Evolutionary conservation across 805 yeast species (phyloP), one percentile per base, ranked within the genome.

Genomic region (Isabelozyma gotoi): DNA sequence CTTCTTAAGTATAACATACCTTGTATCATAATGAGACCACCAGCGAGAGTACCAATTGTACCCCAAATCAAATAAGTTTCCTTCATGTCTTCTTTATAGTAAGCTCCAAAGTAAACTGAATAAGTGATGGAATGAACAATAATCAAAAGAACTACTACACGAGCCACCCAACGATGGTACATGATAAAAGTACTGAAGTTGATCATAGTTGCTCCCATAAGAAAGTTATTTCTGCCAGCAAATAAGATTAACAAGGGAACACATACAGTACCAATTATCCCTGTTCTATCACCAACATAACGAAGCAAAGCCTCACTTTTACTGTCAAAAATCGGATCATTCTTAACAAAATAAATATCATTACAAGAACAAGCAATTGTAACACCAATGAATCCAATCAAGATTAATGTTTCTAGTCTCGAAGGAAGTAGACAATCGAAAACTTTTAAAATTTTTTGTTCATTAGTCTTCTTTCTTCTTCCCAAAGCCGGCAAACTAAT

Each of bases 131-230:
- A 57, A 41, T 71, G 76, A 15, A 67, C 47, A 14, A 63, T 37
- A 29, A 64, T 53, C 44, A 68, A 52, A n/a, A 52, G 35, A 29
- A 65, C 51, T 11, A 55, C 48, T 8, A 61, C 40, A 50, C 75
- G 55, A 4, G 75, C 75, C 32, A 67, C 57, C 76, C 78, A 74
- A 50, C 71, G 71, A 51, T 76, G 81, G 47, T 62, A 72, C 12
- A 64, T 48, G 27, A 73, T 63, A 52, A 71, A 74, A 2, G 72
- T 62, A 20, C 70, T 60, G 52, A 60, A 74, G 36, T 65, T 67
- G 84, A 85, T 78, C 19, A 84, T 77, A 1, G 88, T 78, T 14
- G 78, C 14, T 78, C 79, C 78, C 46, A 76, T 81, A 44, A 83
- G 58, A 39, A 84, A 58, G 54, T 82, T 83, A 60, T 83, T 83